Percentiles rank a stretch among this genome's conserved stretches.
Conservation (phyloP, 139 green algal species). For the Volvox africanus region DNA sequence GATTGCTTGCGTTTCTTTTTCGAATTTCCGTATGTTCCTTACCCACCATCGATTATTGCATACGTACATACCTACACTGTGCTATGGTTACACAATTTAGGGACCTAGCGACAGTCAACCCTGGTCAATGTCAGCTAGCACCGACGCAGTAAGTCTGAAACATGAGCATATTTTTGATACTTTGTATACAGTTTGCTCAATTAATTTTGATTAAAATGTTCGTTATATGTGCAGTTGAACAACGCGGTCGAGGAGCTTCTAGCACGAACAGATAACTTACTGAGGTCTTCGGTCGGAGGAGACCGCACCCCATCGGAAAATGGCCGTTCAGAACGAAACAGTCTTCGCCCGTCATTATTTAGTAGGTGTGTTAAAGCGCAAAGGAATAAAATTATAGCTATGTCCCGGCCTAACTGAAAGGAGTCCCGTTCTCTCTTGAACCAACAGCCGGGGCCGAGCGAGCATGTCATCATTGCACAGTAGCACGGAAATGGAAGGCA, state of each 20-base stretch:
- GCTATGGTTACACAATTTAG: too few relatives aligned
- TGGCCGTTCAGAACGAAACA: constrained; percentile 3
- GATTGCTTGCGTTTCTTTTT: too few relatives aligned
- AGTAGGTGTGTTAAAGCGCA: neutral
- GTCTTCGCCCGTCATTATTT: neutral
- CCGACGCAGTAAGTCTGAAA: neutral
- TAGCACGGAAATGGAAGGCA: neutral
- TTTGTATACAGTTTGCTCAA: neutral
- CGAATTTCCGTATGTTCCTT: too few relatives aligned
- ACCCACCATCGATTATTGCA: too few relatives aligned
- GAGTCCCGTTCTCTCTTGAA: neutral
- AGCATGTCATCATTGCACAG: neutral
- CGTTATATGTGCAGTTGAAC: neutral
- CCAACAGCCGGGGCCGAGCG: neutral
- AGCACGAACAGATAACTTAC: neutral
- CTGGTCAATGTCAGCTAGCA: too few relatives aligned
- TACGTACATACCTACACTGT: too few relatives aligned
- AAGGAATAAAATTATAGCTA: too few relatives aligned
- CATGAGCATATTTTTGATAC: too few relatives aligned
- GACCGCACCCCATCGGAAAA: neutral
- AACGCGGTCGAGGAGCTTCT: neutral
- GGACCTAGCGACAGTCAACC: too few relatives aligned
- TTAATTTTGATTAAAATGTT: neutral
- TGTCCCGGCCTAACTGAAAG: too few relatives aligned
- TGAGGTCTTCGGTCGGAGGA: neutral